These are phyloP conservation scores for Hortiboletus campestris DNA, from an alignment of 768 basidiomycete species.

Conservation along the genomic window DNA sequence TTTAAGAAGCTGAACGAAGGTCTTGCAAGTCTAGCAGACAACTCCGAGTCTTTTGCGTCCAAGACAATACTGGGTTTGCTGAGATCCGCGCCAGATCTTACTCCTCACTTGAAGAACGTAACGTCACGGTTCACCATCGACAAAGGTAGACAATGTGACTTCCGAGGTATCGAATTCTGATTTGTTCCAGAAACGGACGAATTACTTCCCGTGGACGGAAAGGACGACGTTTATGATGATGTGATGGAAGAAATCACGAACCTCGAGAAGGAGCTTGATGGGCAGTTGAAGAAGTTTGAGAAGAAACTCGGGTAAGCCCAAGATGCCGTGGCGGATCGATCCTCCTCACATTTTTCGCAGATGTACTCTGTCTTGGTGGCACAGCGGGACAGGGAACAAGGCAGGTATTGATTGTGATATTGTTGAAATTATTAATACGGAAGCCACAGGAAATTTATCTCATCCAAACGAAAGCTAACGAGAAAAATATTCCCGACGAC, in stretches of 20 bases:
- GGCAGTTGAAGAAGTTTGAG: constrained; percentile 61
- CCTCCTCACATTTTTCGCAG: constrained; percentile 35
- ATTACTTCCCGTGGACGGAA: constrained; percentile 79
- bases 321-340: constrained; percentile 5
- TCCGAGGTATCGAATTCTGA: constrained; percentile 20
- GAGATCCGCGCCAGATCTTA: constrained; percentile 77
- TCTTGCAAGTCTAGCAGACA: constrained; percentile 57
- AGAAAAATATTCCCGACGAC: constrained; percentile 69
- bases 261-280: constrained; percentile 72
- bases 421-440: not conserved
- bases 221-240: constrained; percentile 81
- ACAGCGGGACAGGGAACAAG: constrained; percentile 83
- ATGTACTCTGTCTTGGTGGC: constrained; percentile 57
- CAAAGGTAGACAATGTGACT: constrained; percentile 45
- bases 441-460: constrained; percentile 82
- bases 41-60: constrained; percentile 73
- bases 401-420: constrained; percentile 31
- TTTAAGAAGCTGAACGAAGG: constrained; percentile 75
- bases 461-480: constrained; percentile 62
- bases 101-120: constrained; percentile 68
- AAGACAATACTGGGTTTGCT: constrained; percentile 73
- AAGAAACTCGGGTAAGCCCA: constrained; percentile 59
- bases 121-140: constrained; percentile 61
- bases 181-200: constrained; percentile 54
- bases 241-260: constrained; percentile 67